These are phyloP conservation scores for Klebsormidium nitens DNA, from an alignment of 139 green algal species.

Conservation along the genomic window DNA sequence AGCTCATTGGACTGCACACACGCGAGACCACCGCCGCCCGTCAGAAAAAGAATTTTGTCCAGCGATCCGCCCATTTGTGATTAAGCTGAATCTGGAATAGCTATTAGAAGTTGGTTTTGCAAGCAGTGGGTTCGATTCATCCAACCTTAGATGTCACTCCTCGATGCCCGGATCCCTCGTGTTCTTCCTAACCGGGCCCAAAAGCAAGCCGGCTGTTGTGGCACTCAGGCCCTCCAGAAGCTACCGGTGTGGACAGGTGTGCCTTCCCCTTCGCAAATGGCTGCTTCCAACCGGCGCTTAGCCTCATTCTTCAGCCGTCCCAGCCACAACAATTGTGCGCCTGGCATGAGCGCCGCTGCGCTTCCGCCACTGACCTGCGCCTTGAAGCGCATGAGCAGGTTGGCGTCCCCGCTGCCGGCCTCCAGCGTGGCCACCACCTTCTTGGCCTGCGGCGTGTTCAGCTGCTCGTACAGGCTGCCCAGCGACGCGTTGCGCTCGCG, in stretches of 20 bases:
- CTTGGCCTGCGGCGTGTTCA: slow-evolving; percentile 59
- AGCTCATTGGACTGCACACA: slow-evolving; percentile 56
- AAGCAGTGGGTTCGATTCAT: not conserved
- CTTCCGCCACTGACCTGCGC: not conserved
- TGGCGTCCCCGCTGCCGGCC: slow-evolving; percentile 53
- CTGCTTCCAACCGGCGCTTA: no score
- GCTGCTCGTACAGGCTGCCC: slow-evolving; percentile 71
- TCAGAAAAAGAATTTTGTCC: slow-evolving; percentile 13
- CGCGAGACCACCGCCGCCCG: not conserved
- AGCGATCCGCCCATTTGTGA: not conserved
- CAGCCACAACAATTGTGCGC: not conserved
- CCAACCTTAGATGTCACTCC: not conserved
- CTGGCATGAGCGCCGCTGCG: not conserved
- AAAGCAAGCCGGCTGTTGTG: not conserved
- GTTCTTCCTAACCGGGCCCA: not conserved
- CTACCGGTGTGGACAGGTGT: not conserved
- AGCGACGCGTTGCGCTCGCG: slow-evolving; percentile 64
- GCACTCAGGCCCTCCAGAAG: not conserved
- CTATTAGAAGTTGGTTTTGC: not conserved
- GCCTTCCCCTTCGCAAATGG: no score
- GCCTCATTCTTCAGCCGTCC: no score
- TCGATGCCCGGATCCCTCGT: not conserved
- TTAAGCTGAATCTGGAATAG: not conserved
- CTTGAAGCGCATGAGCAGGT: slow-evolving; percentile 60
- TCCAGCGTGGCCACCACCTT: slow-evolving; percentile 51